These are phyloP conservation scores for Rhododendron vialii DNA, from an alignment of 148 eudicot genomes.

Conservation along the genomic window DNA sequence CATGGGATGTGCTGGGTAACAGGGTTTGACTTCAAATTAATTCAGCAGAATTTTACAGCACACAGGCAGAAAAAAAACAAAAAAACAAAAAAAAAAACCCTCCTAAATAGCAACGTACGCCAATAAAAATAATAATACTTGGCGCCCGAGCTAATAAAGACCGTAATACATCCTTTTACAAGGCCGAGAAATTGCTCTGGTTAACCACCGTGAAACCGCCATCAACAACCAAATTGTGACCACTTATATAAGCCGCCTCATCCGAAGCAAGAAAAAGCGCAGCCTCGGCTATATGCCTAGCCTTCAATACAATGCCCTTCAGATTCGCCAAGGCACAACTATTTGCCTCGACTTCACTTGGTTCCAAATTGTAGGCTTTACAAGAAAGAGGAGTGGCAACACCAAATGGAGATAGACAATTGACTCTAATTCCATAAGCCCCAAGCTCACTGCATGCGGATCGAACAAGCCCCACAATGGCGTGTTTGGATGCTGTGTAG, in stretches of 20 bases:
- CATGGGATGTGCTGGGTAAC: conserved; percentile 8
- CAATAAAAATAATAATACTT: background rate
- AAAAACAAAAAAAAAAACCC: too few relatives aligned
- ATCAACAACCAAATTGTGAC: conserved; percentile 70
- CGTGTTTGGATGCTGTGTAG: conserved; percentile 66
- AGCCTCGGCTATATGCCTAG: conserved; percentile 66
- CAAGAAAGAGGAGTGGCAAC: conserved; percentile 69
- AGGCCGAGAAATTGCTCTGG: background rate
- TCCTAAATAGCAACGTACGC: background rate
- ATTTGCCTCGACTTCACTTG: conserved; percentile 36
- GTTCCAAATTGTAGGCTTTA: conserved; percentile 35
- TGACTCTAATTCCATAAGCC: conserved; percentile 62
- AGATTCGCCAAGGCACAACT: conserved; percentile 30
- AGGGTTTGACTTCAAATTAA: conserved; percentile 13
- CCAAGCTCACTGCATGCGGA: conserved; percentile 74
- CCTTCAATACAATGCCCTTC: conserved; percentile 60
- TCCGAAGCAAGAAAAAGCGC: conserved; percentile 80
- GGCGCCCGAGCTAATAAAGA: background rate
- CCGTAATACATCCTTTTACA: background rate
- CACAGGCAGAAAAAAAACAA: too few relatives aligned
- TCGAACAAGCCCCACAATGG: conserved; percentile 59
- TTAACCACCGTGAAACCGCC: conserved; percentile 69
- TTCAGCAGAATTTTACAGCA: background rate
- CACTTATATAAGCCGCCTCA: conserved; percentile 70
- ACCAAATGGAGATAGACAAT: conserved; percentile 72